phyloP scores from a whole-genome alignment of 345 rosid genomes.

The Euphorbia peplus region DNA sequence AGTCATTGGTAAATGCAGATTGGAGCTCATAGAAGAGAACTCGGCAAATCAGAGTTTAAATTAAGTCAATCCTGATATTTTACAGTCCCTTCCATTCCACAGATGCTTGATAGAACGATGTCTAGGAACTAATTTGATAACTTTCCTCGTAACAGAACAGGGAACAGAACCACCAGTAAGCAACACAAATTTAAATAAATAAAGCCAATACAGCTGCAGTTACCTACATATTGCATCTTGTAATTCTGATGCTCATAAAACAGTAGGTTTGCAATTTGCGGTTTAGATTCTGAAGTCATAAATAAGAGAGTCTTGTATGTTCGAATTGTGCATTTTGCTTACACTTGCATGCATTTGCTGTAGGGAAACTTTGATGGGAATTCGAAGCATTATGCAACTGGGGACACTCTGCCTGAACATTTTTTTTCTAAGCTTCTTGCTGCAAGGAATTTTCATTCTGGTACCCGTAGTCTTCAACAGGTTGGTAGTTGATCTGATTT shows the following conservation, averaged over 20 bases:
- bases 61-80: neutral
- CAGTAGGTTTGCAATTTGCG: too few species aligned
- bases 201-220: neutral
- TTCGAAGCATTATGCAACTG: constrained; percentile 84
- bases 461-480: constrained; percentile 84
- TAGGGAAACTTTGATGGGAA: constrained; percentile 90
- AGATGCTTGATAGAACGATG: neutral
- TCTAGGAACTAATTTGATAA: neutral
- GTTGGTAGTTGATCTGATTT: constrained; percentile 41
- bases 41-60: neutral
- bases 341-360: constrained; percentile 13
- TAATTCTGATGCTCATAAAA: too few species aligned
- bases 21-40: neutral
- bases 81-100: neutral
- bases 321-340: constrained; percentile 1
- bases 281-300: too few species aligned
- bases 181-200: neutral
- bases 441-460: constrained; percentile 86
- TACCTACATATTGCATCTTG: too few species aligned
- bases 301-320: neutral
- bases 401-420: constrained; percentile 80
- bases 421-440: constrained; percentile 78
- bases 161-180: neutral
- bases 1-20: neutral
- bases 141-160: neutral